Base-by-base conservation (phyloP, 306 rosid genomes). In the Medicago ruthenica region DNA sequence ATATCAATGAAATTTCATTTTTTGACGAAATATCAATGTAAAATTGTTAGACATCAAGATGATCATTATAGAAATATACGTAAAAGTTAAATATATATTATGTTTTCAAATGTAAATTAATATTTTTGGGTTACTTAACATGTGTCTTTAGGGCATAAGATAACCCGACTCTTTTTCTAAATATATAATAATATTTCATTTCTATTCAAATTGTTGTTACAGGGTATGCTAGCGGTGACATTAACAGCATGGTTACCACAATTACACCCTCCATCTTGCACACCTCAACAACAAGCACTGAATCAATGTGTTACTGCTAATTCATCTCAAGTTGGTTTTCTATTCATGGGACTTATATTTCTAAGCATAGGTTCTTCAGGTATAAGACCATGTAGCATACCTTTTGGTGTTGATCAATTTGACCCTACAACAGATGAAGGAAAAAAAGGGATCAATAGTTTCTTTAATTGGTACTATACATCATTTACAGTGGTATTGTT, bases 381-480 rank as follows among this genome's bases (percentile, higher is more conserved):
- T 4, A 86, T 94, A 67, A 73, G 91, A 22, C 97, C 96, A n/a
- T 94, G 98, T 18, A 90, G 95, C 13, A 81, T 90, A n/a, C 93
- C 98, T 0, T 91, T 94, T 76, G 96, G 97, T 0, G 86, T 90
- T 0, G 97, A 94, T 27, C 98, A 91, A 41, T 93, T 93, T 18
- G 97, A 93, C 10, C 81, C 87, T 1, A 60, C 88, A 1, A 88
- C 96, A 0, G 85, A 81, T 0, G 81, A 85, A 76, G 98, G 98
- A 1, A 80, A 84, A 24, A 82, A 83, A 80, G 92, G 93, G 22
- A 82, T 87, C 40, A 79, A 75, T 6, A 89, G 96, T 79, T 91
- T 83, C 76, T 91, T 89, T 14, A 93, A 93, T 41, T 91, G 91
- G 96, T 91, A 89, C 75, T 92, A 91, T 55, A 71, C 87, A 8